These are phyloP conservation scores for Blastocystis sp. DNA, from an alignment of 352 stramenopile species.

Conservation along the genomic window DNA sequence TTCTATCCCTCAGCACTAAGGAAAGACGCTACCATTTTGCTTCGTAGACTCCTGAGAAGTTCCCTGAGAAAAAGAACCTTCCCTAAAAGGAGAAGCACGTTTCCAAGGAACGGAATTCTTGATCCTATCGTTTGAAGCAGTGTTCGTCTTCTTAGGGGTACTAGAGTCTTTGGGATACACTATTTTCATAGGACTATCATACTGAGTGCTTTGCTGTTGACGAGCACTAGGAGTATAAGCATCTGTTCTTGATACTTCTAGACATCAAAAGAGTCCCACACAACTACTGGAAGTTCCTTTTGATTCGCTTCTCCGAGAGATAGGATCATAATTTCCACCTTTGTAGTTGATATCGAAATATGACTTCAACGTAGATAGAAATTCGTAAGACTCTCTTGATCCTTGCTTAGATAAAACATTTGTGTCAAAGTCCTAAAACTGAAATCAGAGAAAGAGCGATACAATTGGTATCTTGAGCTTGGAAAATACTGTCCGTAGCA, in stretches of 20 bases:
- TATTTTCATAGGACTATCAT: too few relatives aligned
- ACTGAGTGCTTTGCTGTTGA: background rate
- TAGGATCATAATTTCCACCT: background rate
- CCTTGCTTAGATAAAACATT: slow-evolving; percentile 27
- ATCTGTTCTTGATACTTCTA: background rate
- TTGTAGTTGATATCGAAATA: slow-evolving; percentile 31
- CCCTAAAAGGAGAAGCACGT: too few relatives aligned
- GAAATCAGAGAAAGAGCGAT: background rate
- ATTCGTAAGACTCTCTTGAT: slow-evolving; percentile 5
- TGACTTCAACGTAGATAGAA: background rate
- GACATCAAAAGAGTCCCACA: background rate
- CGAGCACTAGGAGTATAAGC: background rate
- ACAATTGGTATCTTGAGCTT: slow-evolving; percentile 44
- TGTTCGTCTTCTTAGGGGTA: too few relatives aligned
- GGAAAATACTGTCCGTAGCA: background rate
- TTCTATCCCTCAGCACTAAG: background rate
- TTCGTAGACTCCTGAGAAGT: background rate
- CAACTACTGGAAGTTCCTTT: background rate
- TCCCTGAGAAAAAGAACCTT: too few relatives aligned
- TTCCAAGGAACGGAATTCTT: too few relatives aligned
- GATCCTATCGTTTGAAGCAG: too few relatives aligned
- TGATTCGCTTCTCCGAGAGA: background rate
- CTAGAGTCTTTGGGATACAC: too few relatives aligned
- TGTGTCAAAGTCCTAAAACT: slow-evolving; percentile 6
- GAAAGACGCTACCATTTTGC: background rate